Evolutionary conservation across 2,329 filamentous ascomycete genomes (phyloP), one percentile per base, ranked within the genome.

Genomic region (Fusarium chlamydosporum): DNA sequence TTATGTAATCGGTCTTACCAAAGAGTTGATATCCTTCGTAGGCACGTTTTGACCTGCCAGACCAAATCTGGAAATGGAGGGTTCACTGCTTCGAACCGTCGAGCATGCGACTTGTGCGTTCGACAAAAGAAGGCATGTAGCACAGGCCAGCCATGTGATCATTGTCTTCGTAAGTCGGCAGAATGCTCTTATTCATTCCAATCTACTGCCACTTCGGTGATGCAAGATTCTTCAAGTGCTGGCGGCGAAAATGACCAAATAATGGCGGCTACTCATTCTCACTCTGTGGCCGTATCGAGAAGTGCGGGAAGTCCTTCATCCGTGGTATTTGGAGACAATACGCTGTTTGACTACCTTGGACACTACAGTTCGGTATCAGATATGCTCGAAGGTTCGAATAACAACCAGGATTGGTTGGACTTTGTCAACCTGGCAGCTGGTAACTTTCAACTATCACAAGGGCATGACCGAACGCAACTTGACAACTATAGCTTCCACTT

Each of bases 61-160:
- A 7, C n/a, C 2, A 57, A 42, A 6, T 4, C 3, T 0, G 33
- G 13, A 3, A 8, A 8, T 1, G 31, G 53, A 4, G 13, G 18
- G 7, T 26, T 3, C 2, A 18, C 6, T 11, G 12, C 6, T 2
- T 18, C 12, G 3, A 35, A 10, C 13, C 55, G 55, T 20, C 23
- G 37, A n/a, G 55, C 55, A 23, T 57, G 55, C 20, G 55, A 57
- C 9, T 11, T 56, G 6, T 57, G 55, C 4, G 37, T 37, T 1
- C 51, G 26, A 2, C 55, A 58, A 12, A 58, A 58, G 37, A 58
- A 58, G 6, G 55, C 55, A 3, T 58, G 55, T 1, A 58, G 37
- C 26, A 18, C 16, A 37, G 50, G 55, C 0, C 55, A 37, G 5
- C 55, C 55, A 2, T 58, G 55, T 0, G 31, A 43, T 8, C 9